Conservation (phyloP, 1,284 basidiomycete genomes). For the Wolfiporia cocos region DNA sequence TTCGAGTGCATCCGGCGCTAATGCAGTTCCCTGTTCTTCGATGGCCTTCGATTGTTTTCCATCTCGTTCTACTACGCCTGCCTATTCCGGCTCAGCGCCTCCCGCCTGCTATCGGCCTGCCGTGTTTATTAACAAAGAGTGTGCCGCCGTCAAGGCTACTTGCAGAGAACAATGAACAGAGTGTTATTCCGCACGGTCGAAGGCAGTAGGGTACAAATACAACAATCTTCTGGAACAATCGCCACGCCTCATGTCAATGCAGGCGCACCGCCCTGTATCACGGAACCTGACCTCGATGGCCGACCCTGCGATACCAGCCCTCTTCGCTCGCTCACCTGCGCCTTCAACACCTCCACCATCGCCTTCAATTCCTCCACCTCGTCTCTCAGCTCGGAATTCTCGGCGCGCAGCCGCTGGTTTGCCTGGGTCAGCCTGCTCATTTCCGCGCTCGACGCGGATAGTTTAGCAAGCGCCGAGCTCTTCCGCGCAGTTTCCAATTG, state of each 20-base stretch:
- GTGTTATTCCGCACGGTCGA: too few species aligned
- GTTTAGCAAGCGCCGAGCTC: constrained; percentile 29
- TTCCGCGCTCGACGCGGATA: constrained; percentile 41
- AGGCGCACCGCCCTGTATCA: background rate
- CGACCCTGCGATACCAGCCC: constrained; percentile 31
- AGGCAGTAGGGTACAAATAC: too few species aligned
- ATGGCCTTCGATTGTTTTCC: constrained; percentile 21
- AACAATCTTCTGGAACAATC: constrained; percentile 3
- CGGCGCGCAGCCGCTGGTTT: constrained; percentile 46
- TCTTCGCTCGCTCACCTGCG: constrained; percentile 29
- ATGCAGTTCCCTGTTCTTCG: constrained; percentile 6
- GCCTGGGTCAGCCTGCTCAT: constrained; percentile 33
- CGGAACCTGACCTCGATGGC: constrained; percentile 13
- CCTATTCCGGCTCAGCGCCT: constrained; percentile 6
- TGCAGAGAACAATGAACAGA: too few species aligned
- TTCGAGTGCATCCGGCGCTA: background rate
- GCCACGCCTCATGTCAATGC: background rate
- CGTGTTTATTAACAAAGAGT: too few species aligned
- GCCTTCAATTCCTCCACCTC: constrained; percentile 67
- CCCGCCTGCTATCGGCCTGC: too few species aligned
- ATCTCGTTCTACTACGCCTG: constrained; percentile 14
- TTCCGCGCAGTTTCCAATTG: constrained; percentile 30
- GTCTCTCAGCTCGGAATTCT: constrained; percentile 53
- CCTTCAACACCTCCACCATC: constrained; percentile 62
- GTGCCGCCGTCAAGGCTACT: too few species aligned